phyloP scores from a whole-genome alignment of 148 eudicot species.

The Diospyros kaki region DNA sequence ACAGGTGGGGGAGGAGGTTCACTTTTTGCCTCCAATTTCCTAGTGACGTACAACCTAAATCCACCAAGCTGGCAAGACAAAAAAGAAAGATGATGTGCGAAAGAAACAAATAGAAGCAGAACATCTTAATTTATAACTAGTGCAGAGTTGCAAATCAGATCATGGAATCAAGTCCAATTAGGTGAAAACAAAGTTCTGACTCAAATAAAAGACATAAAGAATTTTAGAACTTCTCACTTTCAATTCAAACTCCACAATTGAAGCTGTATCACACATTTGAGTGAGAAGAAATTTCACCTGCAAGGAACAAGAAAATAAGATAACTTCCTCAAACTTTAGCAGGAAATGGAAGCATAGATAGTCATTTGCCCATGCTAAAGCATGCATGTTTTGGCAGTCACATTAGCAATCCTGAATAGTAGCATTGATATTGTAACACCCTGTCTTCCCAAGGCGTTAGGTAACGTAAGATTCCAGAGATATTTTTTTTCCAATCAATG shows the following conservation, averaged over 20 bases:
- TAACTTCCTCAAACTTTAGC: neutral
- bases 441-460: too few species aligned
- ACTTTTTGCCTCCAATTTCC: slow-evolving; percentile 44
- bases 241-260: slow-evolving; percentile 77
- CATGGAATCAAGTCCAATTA: neutral
- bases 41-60: slow-evolving; percentile 64
- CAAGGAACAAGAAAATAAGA: slow-evolving; percentile 8
- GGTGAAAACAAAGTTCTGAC: neutral
- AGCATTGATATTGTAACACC: too few species aligned
- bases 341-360: neutral
- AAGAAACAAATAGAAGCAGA: slow-evolving; percentile 5
- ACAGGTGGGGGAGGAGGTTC: slow-evolving; percentile 31
- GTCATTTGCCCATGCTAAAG: neutral
- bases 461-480: too few species aligned
- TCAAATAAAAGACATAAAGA: neutral
- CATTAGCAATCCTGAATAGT: too few species aligned
- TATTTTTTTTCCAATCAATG: too few species aligned
- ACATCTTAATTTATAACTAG: neutral
- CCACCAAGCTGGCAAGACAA: slow-evolving; percentile 60
- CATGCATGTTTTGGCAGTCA: neutral
- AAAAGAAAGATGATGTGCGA: neutral
- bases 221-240: slow-evolving; percentile 51
- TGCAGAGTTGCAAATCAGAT: neutral
- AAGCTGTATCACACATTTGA: slow-evolving; percentile 70
- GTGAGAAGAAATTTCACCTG: slow-evolving; percentile 81